phyloP scores from a whole-genome alignment of 116 monocot species.

The Trichopus zeylanicus region DNA sequence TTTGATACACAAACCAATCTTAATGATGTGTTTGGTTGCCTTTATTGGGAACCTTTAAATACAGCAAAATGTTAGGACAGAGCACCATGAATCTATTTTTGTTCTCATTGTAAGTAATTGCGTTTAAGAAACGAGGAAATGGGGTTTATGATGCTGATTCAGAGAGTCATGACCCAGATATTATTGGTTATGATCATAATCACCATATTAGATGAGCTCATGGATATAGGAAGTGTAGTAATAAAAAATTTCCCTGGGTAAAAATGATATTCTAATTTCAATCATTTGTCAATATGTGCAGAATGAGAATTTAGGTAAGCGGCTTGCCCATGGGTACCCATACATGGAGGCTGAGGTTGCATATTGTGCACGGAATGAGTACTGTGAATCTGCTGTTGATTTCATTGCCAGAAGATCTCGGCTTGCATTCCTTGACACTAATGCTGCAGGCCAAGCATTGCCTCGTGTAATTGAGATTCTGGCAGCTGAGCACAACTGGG shows the following conservation, averaged over 20 bases:
- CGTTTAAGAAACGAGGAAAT: no score
- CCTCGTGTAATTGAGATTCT: conserved; percentile 80
- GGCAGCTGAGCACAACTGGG: conserved; percentile 81
- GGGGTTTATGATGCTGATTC: no score
- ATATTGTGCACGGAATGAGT: conserved; percentile 85
- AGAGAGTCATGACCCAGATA: no score
- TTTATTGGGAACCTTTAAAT: no score
- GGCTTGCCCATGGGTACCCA: conserved; percentile 93
- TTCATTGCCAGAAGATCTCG: conserved; percentile 85
- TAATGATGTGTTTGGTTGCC: no score
- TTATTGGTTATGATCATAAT: no score
- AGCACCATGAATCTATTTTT: no score
- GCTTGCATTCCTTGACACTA: conserved; percentile 91
- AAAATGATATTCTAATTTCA: background rate
- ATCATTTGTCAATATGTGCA: conserved; percentile 14
- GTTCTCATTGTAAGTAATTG: no score
- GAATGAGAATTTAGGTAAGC: conserved; percentile 89
- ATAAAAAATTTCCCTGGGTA: background rate
- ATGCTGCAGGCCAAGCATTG: conserved; percentile 76
- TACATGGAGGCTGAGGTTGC: conserved; percentile 93
- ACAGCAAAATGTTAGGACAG: no score
- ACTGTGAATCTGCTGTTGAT: conserved; percentile 86
- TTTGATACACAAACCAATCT: no score
- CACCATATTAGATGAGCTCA: no score
- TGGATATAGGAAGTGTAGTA: background rate